A percentile compares a stretch with the other conserved stretches of the same genome.
These are phyloP conservation scores for Deuterostichococcus epilithicus DNA, from an alignment of 139 green algal species.

Conservation along the genomic window DNA sequence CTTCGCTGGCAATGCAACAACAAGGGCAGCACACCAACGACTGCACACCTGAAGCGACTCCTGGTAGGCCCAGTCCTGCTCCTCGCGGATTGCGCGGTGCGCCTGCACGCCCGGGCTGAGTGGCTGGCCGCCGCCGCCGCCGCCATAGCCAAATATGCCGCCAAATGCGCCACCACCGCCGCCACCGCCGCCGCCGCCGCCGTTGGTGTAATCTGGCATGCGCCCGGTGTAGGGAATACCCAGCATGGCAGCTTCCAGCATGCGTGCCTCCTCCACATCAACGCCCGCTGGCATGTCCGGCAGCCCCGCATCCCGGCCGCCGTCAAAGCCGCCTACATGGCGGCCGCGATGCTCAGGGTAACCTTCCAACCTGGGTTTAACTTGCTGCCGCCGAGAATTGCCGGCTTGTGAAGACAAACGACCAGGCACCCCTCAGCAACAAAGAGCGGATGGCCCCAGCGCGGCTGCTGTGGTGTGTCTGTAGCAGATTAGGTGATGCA, in stretches of 20 bases:
- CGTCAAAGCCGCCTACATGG: not conserved
- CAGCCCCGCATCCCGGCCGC: not conserved
- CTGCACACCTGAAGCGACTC: slow-evolving; percentile 58
- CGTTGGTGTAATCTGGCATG: slow-evolving; percentile 27
- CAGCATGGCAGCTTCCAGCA: slow-evolving; percentile 81
- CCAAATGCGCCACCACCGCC: slow-evolving; percentile 18
- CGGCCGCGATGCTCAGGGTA: too few species aligned
- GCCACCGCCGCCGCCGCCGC: slow-evolving; percentile 3
- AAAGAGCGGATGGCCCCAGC: too few species aligned
- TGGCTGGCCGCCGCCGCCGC: slow-evolving; percentile 11
- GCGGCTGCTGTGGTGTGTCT: too few species aligned
- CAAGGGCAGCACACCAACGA: not conserved
- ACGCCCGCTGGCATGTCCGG: slow-evolving; percentile 13
- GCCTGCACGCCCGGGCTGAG: slow-evolving; percentile 26
- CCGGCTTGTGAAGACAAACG: too few species aligned
- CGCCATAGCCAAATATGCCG: slow-evolving; percentile 27
- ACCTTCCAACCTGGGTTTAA: too few species aligned
- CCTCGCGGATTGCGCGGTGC: slow-evolving; percentile 39
- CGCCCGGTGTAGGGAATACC: slow-evolving; percentile 65
- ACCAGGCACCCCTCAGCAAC: too few species aligned
- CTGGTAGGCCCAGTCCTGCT: slow-evolving; percentile 74
- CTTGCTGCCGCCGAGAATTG: too few species aligned
- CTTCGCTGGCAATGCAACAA: not conserved
- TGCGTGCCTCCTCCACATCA: slow-evolving; percentile 62
- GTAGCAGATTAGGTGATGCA: too few species aligned